Evolutionary conservation across 352 stramenopile species (phyloP).

Genomic region (Phytophthora nicotianae): DNA sequence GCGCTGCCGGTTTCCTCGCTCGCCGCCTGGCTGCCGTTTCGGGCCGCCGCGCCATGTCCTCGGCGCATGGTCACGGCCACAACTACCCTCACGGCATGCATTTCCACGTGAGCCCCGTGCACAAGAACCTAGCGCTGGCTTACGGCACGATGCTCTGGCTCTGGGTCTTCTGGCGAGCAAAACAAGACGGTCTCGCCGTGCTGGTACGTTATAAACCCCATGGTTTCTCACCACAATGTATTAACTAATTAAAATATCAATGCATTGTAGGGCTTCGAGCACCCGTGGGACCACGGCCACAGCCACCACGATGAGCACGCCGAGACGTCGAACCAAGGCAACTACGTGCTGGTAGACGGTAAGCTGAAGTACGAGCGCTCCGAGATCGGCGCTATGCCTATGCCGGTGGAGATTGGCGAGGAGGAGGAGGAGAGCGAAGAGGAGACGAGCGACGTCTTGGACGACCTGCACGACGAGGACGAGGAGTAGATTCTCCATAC

Average conservation of each 20-base stretch:
- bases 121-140: constrained; percentile 88
- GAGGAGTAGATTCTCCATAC: constrained; percentile 28
- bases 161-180: constrained; percentile 91
- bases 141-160: constrained; percentile 92
- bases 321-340: constrained; percentile 39
- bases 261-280: constrained; percentile 71
- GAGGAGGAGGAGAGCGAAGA: constrained; percentile 29
- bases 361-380: constrained; percentile 68
- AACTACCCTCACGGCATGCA: constrained; percentile 87
- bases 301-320: constrained; percentile 57
- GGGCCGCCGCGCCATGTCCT: constrained; percentile 65
- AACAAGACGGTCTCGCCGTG: constrained; percentile 83
- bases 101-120: constrained; percentile 87
- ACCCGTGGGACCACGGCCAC: constrained; percentile 86
- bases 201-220: constrained; percentile 51
- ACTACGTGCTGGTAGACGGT: constrained; percentile 47
- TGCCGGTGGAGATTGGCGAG: constrained; percentile 56
- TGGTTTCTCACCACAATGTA: background rate
- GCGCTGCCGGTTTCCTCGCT: constrained; percentile 54
- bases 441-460: constrained; percentile 20
- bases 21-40: constrained; percentile 49
- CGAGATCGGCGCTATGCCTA: constrained; percentile 69
- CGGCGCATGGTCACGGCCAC: constrained; percentile 54
- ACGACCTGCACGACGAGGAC: constrained; percentile 34
- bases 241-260: constrained; percentile 1